These are phyloP conservation scores for Cicer arietinum DNA, from an alignment of 306 rosid species.

Conservation along the genomic window DNA sequence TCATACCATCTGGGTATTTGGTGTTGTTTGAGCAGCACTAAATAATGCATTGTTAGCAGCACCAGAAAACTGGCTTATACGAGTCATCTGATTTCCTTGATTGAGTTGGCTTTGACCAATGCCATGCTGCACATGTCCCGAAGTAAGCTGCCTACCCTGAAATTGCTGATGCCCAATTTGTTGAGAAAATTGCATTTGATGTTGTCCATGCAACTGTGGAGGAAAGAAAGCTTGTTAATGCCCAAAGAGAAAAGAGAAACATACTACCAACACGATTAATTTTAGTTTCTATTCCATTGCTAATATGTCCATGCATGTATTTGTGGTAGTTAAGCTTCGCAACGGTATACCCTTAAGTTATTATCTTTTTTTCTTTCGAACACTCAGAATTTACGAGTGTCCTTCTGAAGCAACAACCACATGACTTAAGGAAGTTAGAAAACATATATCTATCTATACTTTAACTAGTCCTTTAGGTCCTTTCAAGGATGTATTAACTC, in stretches of 20 bases:
- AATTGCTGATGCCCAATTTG: slow-evolving; percentile 85
- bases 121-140: slow-evolving; percentile 87
- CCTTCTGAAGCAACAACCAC: slow-evolving; percentile 24
- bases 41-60: slow-evolving; percentile 82
- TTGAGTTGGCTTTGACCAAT: slow-evolving; percentile 88
- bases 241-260: slow-evolving; percentile 26
- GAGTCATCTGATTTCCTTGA: slow-evolving; percentile 93
- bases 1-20: slow-evolving; percentile 86
- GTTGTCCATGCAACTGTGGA: slow-evolving; percentile 82
- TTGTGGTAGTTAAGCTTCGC: slow-evolving; percentile 27
- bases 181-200: slow-evolving; percentile 92
- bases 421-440: slow-evolving; percentile 26
- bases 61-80: slow-evolving; percentile 79
- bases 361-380: not conserved
- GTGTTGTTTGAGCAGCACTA: slow-evolving; percentile 87
- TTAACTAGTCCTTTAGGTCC: slow-evolving; percentile 29
- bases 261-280: slow-evolving; percentile 34
- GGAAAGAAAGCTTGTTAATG: slow-evolving; percentile 42
- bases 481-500: slow-evolving; percentile 9
- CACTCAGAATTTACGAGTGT: slow-evolving; percentile 15
- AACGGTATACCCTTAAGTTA: not conserved
- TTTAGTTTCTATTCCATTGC: slow-evolving; percentile 11
- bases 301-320: slow-evolving; percentile 16
- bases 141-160: slow-evolving; percentile 87
- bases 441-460: slow-evolving; percentile 16